phyloP scores from a whole-genome alignment of 768 basidiomycete genomes.

The Phanerochaete sordida region DNA sequence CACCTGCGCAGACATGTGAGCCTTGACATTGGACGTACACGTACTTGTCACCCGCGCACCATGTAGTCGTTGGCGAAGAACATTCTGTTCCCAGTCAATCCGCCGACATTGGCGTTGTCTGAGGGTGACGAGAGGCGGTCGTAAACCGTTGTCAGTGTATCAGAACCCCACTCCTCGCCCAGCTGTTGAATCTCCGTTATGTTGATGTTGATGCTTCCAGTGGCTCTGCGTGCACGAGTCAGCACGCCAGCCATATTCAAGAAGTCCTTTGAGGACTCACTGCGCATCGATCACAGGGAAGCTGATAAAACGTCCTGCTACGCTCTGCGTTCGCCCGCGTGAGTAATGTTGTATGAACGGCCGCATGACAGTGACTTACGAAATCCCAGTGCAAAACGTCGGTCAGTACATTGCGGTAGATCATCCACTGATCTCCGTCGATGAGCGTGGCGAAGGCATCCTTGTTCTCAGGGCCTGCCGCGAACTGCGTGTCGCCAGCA shows the following conservation, averaged over 20 bases:
- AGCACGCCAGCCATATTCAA: neutral
- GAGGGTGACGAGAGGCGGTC: constrained; percentile 32
- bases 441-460: constrained; percentile 53
- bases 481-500: constrained; percentile 56
- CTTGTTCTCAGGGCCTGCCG: constrained; percentile 38
- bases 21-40: neutral
- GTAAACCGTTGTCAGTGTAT: constrained; percentile 35
- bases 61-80: constrained; percentile 70
- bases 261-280: constrained; percentile 24
- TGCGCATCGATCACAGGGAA: constrained; percentile 53
- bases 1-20: constrained; percentile 38
- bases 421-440: constrained; percentile 67
- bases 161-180: constrained; percentile 50
- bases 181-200: constrained; percentile 47
- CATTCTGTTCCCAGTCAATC: constrained; percentile 54
- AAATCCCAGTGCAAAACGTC: constrained; percentile 68
- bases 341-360: no score
- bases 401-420: constrained; percentile 55
- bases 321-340: constrained; percentile 40
- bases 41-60: constrained; percentile 32
- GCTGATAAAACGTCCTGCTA: constrained; percentile 60
- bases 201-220: constrained; percentile 54
- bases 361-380: constrained; percentile 38
- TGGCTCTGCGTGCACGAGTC: constrained; percentile 39
- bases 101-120: constrained; percentile 50